Evolutionary conservation across 1,284 basidiomycete genomes (phyloP).

Genomic region (Trametes polyzona): DNA sequence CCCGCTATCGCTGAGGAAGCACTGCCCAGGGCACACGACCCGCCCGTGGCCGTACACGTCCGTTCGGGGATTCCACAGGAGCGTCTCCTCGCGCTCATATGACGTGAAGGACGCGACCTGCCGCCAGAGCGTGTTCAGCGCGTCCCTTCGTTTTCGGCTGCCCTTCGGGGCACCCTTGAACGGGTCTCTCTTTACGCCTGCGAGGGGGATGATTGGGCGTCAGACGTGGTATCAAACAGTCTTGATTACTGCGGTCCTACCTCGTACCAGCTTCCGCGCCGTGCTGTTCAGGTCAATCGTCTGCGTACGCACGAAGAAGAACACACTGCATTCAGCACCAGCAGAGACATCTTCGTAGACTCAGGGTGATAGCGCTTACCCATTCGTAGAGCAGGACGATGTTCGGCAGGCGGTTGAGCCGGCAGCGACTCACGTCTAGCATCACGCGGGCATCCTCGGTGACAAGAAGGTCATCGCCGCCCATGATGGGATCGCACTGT

Average conservation of each 20-base stretch:
- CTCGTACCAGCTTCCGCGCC: background rate
- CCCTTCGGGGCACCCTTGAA: background rate
- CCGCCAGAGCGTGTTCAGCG: slow-evolving; percentile 6
- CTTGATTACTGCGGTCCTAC: background rate
- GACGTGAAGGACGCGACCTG: background rate
- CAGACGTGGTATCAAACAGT: background rate
- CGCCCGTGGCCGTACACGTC: background rate
- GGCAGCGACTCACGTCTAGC: slow-evolving; percentile 4
- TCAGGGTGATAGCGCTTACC: background rate
- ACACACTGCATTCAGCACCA: background rate
- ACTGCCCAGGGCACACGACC: background rate
- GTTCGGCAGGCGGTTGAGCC: slow-evolving; percentile 1
- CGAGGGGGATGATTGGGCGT: background rate
- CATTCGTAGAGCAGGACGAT: slow-evolving; percentile 6
- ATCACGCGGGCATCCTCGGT: slow-evolving; percentile 1
- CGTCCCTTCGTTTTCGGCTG: background rate
- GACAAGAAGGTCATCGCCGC: slow-evolving; percentile 6
- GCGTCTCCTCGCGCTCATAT: background rate
- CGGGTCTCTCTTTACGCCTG: slow-evolving; percentile 4
- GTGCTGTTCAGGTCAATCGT: background rate
- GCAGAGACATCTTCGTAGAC: background rate
- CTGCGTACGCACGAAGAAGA: background rate
- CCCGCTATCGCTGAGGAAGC: background rate
- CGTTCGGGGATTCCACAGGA: background rate
- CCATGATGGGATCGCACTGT: background rate